A percentile compares a stretch with the other conserved stretches of the same genome.
phyloP scores from a whole-genome alignment of 805 yeast genomes.

The Suhomyces tanzawaensis region DNA sequence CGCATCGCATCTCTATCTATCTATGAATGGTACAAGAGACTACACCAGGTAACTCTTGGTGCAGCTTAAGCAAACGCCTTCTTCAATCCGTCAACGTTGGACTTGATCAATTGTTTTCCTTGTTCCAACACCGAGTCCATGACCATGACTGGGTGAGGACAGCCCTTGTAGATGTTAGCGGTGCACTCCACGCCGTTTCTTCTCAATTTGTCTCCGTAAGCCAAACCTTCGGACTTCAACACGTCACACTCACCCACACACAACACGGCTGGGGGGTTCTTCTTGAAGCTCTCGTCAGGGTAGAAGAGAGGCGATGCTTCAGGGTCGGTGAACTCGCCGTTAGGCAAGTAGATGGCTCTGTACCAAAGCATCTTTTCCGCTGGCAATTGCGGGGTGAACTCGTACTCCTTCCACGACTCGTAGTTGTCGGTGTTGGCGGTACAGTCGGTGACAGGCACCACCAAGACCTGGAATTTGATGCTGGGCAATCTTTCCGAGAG shows the following conservation, averaged over 20 bases:
- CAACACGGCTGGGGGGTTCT: constrained; percentile 40
- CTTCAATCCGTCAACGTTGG: constrained; percentile 28
- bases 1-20: too few species aligned
- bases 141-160: constrained; percentile 50
- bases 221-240: constrained; percentile 43
- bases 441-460: constrained; percentile 46
- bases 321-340: constrained; percentile 24
- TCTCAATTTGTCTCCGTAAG: constrained; percentile 37
- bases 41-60: too few species aligned
- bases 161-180: constrained; percentile 38
- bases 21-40: too few species aligned
- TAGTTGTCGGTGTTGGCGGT: constrained; percentile 36
- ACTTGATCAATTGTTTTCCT: constrained; percentile 32
- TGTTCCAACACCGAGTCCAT: constrained; percentile 40
- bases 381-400: constrained; percentile 43
- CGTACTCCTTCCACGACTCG: constrained; percentile 38
- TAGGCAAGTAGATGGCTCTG: constrained; percentile 39
- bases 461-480: constrained; percentile 37
- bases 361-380: constrained; percentile 48
- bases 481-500: constrained; percentile 25
- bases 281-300: constrained; percentile 36
- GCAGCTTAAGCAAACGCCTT: constrained; percentile 23
- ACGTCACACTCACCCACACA: constrained; percentile 47
- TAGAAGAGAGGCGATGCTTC: constrained; percentile 43
- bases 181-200: constrained; percentile 34